Evolutionary conservation across 768 basidiomycete genomes (phyloP), one percentile per base, ranked within the genome.

Genomic region (Tylopilus rubrobrunneus): DNA sequence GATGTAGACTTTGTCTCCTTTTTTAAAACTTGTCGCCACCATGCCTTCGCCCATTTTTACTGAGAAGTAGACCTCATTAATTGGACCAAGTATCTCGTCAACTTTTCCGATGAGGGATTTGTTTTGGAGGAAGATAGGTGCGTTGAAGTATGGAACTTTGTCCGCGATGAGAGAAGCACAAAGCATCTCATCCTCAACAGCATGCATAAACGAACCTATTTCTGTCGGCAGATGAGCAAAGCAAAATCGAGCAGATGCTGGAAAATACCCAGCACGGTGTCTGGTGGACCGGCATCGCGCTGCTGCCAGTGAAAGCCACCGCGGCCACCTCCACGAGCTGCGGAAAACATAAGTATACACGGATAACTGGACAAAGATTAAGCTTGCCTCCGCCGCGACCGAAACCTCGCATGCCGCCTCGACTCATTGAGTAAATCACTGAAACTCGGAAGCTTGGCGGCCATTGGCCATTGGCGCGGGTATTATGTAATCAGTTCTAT

Each of bases 61-160:
- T 3, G 94, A 95, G 67, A 99, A 98, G 73, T 85, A 98, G 54
- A 98, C 94, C 69, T 98, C 93, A 68, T 97, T 99, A 70, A 99
- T 95, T 15, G 97, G 96, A 3, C 97, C 97, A n/a, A 99, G 82
- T 61, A 99, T 98, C 73, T 99, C 97, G 73, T 99, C 97, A 40
- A 99, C 89, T 74, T 97, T 98, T 57, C 97, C 96, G 57, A 98
- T 92, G 60, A 84, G 79, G 10, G 92, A 90, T 74, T 97, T 98
- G 73, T 98, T 97, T 77, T 92, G 86, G 49, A 98, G 82, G 71
- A 96, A 98, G 67, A 98, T 93, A 46, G 96, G 95, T 0, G 96
- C 95, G 71, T 99, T 99, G 82, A 99, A 99, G 73, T 94, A 96
- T 0, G 97, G 97, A 27, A 99, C 93, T 76, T 91, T 96, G 73